These are phyloP conservation scores for Fusarium caatingaense DNA, from an alignment of 2,329 filamentous ascomycete genomes.

Conservation along the genomic window DNA sequence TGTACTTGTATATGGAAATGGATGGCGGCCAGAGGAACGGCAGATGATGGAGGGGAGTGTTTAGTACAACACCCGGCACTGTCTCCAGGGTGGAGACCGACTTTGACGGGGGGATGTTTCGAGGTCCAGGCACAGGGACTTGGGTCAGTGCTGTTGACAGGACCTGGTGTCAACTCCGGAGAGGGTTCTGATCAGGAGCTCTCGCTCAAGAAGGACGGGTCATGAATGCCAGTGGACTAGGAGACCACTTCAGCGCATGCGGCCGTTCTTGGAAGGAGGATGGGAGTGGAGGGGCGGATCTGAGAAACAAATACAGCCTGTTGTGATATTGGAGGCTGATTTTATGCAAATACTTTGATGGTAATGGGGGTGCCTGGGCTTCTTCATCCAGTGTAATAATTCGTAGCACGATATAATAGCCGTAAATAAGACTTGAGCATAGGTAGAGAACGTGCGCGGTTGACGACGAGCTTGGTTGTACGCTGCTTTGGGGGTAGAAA, in stretches of 20 bases:
- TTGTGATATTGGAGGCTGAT: conserved; percentile 41
- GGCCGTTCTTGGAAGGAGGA: conserved; percentile 64
- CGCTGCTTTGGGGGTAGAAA: conserved; percentile 36
- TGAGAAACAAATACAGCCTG: conserved; percentile 44
- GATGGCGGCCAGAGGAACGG: conserved; percentile 55
- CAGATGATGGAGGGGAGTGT: conserved; percentile 62
- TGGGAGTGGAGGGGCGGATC: conserved; percentile 45
- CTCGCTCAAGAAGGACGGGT: conserved; percentile 42
- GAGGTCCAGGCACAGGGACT: conserved; percentile 54
- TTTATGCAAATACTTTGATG: conserved; percentile 38
- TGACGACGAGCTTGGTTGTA: conserved; percentile 37
- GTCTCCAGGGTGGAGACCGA: conserved; percentile 57
- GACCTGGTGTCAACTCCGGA: conserved; percentile 48
- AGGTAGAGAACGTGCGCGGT: conserved; percentile 27
- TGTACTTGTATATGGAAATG: conserved; percentile 60
- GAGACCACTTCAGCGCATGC: conserved; percentile 54
- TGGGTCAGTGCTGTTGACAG: conserved; percentile 45
- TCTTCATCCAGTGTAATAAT: conserved; percentile 41
- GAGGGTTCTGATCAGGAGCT: conserved; percentile 42
- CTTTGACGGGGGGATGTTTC: conserved; percentile 51
- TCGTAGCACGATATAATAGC: conserved; percentile 14
- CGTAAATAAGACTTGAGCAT: conserved; percentile 16
- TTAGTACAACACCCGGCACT: conserved; percentile 63
- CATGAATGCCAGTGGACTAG: conserved; percentile 44
- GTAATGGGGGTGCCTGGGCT: conserved; percentile 33